These are phyloP conservation scores for Trapa bicornis DNA, from an alignment of 345 rosid species.

Conservation along the genomic window DNA sequence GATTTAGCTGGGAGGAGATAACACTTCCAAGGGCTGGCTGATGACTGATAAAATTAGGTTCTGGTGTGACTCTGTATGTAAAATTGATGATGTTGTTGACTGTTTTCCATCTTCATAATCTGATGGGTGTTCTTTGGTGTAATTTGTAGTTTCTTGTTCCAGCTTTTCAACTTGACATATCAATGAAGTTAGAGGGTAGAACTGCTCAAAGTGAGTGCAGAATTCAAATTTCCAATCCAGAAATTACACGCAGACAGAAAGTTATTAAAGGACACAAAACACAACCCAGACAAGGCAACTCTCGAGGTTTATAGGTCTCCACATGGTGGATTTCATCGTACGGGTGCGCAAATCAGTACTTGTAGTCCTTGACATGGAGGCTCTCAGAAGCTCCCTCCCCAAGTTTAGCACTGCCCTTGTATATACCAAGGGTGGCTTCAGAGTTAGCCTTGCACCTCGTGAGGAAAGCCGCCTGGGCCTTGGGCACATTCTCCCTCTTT, in stretches of 20 bases:
- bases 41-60: conserved; percentile 35
- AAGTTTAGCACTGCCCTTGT: conserved; percentile 64
- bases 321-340: neutral
- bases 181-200: neutral
- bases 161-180: conserved; percentile 11
- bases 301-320: neutral
- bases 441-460: conserved; percentile 82
- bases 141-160: conserved; percentile 10
- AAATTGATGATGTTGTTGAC: conserved; percentile 18
- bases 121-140: conserved; percentile 19
- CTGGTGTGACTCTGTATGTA: conserved; percentile 48
- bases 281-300: neutral
- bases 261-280: too few species aligned
- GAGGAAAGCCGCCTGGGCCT: conserved; percentile 63
- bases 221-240: too few species aligned
- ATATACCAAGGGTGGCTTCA: conserved; percentile 74
- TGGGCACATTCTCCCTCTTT: conserved; percentile 52
- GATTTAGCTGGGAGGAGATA: neutral
- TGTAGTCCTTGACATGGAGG: conserved; percentile 89
- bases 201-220: too few species aligned
- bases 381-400: conserved; percentile 80
- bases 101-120: conserved; percentile 4
- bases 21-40: conserved; percentile 6
- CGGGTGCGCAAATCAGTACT: conserved; percentile 30
- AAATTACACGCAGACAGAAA: too few species aligned